These are phyloP conservation scores for Paecilomyces dactylethromorphus DNA, from an alignment of 2,329 filamentous ascomycete species.

Conservation along the genomic window DNA sequence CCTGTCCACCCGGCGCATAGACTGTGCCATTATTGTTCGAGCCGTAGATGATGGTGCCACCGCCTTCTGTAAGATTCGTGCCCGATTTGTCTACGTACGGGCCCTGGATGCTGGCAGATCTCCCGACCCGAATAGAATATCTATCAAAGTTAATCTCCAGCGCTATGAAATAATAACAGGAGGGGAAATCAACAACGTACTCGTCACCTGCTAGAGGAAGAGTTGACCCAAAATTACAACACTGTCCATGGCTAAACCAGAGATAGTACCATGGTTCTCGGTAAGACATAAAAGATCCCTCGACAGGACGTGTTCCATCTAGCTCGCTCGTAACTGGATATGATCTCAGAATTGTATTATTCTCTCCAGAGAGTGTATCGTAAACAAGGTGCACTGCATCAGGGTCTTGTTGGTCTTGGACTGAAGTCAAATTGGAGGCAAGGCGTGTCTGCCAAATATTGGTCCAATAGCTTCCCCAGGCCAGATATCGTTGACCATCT, in stretches of 20 bases:
- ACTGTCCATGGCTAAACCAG: slow-evolving; percentile 35
- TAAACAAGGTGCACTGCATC: slow-evolving; percentile 23
- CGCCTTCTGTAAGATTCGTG: slow-evolving; percentile 19
- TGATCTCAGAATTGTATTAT: not conserved
- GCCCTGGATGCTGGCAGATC: slow-evolving; percentile 23
- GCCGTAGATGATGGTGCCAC: slow-evolving; percentile 29
- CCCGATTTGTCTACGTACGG: slow-evolving; percentile 28
- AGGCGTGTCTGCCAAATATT: slow-evolving; percentile 58
- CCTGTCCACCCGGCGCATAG: slow-evolving; percentile 33
- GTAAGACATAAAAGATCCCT: slow-evolving; percentile 31
- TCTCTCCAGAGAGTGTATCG: not conserved
- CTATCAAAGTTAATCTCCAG: slow-evolving; percentile 7
- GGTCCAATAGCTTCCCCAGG: slow-evolving; percentile 64
- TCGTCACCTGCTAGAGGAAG: slow-evolving; percentile 24
- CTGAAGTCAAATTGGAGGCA: slow-evolving; percentile 16
- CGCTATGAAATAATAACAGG: not conserved
- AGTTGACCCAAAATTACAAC: slow-evolving; percentile 20
- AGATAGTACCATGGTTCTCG: slow-evolving; percentile 29
- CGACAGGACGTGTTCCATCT: slow-evolving; percentile 13
- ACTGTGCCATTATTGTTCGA: slow-evolving; percentile 26
- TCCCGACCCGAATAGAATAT: slow-evolving; percentile 29
- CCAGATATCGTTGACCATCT: slow-evolving; percentile 40
- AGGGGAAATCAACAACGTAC: slow-evolving; percentile 13
- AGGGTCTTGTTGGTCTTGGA: slow-evolving; percentile 10
- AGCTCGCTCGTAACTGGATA: not conserved